phyloP scores from a whole-genome alignment of 257 asterid species.

The Echites panduratus region DNA sequence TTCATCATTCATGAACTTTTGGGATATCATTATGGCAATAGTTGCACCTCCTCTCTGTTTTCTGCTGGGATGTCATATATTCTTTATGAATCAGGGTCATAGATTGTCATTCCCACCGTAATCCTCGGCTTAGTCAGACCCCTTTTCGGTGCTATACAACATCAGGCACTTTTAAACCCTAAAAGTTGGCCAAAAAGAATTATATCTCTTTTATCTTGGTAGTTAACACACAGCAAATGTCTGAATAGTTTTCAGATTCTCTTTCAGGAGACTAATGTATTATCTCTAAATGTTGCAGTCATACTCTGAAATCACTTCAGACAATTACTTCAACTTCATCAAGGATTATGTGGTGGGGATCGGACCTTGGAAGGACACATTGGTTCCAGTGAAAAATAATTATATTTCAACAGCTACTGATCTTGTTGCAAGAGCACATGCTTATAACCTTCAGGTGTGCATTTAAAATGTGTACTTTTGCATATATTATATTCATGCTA shows the following conservation, averaged over 20 bases:
- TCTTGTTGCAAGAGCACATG: conserved; percentile 90
- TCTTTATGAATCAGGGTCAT: neutral
- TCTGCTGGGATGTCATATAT: neutral
- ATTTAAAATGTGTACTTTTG: neutral
- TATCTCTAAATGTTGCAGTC: conserved; percentile 42
- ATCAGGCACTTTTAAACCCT: neutral
- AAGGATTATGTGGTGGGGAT: conserved; percentile 85
- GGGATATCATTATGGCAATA: neutral
- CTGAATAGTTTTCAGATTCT: neutral
- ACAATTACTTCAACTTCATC: conserved; percentile 69
- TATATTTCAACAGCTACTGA: conserved; percentile 57
- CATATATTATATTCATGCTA: neutral
- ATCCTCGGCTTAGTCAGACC: no score
- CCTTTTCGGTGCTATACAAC: neutral
- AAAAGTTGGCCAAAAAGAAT: neutral
- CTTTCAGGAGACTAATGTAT: neutral
- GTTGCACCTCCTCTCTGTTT: neutral
- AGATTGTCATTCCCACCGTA: no score
- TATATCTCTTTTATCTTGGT: no score
- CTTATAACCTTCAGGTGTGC: conserved; percentile 81
- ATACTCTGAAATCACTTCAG: conserved; percentile 83
- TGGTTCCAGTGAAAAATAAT: conserved; percentile 44
- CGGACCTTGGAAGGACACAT: conserved; percentile 92
- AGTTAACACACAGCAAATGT: neutral
- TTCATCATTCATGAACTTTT: neutral